Conservation (phyloP, 805 yeast species). For the Candida andamanensis region DNA sequence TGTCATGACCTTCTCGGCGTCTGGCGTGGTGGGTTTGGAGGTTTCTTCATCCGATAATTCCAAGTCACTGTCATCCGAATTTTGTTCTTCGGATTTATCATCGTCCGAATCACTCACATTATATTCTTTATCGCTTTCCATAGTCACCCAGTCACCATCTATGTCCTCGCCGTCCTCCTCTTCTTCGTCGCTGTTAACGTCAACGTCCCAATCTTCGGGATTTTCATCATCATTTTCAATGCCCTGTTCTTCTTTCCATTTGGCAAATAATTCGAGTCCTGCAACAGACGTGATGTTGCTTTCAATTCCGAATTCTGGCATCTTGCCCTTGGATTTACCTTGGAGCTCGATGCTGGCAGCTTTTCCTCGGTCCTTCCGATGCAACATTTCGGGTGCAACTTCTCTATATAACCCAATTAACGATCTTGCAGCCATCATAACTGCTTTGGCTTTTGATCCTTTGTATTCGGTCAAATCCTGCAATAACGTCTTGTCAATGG, state of each 20-base stretch:
- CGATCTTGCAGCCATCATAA: constrained; percentile 89
- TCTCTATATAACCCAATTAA: constrained; percentile 84
- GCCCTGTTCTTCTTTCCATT: constrained; percentile 71
- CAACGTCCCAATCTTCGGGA: constrained; percentile 55
- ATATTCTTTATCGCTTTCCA: constrained; percentile 77
- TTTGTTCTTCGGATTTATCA: constrained; percentile 36
- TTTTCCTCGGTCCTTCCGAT: constrained; percentile 89
- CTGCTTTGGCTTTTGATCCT: constrained; percentile 91
- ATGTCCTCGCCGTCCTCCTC: constrained; percentile 44
- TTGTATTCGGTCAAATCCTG: constrained; percentile 89
- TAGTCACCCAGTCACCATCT: constrained; percentile 90
- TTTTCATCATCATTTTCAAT: constrained; percentile 46
- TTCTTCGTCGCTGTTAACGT: constrained; percentile 35
- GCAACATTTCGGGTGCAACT: constrained; percentile 93
- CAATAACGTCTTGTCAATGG: constrained; percentile 80
- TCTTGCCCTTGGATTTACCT: constrained; percentile 44
- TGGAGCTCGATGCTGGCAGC: constrained; percentile 78
- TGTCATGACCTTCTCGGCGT: constrained; percentile 19
- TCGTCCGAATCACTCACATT: constrained; percentile 49
- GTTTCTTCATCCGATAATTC: constrained; percentile 22
- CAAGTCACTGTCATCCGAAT: constrained; percentile 18
- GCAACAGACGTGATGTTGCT: constrained; percentile 67
- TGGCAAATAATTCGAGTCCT: constrained; percentile 83
- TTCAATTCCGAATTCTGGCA: constrained; percentile 73
- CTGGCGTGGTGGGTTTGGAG: constrained; percentile 19